Conservation (phyloP, 306 rosid genomes). For the Vicia faba region DNA sequence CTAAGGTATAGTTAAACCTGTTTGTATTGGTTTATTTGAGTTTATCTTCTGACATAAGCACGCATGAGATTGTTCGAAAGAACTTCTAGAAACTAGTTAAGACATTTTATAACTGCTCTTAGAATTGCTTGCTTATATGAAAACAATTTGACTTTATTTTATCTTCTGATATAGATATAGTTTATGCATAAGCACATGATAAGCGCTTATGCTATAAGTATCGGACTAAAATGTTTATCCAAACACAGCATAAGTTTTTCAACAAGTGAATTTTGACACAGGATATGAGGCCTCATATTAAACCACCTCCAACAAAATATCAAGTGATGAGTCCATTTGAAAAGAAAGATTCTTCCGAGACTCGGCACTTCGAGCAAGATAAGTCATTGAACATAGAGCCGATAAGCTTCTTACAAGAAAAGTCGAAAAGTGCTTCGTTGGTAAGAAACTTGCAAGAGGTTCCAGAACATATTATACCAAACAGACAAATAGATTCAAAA, state of each 20-base stretch:
- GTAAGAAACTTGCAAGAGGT: constrained; percentile 10
- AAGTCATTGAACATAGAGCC: constrained; percentile 31
- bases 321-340: constrained; percentile 35
- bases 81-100: background rate
- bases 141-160: background rate
- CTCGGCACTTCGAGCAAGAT: constrained; percentile 29
- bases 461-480: constrained; percentile 11
- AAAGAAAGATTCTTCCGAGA: constrained; percentile 36
- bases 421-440: constrained; percentile 13
- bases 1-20: constrained; percentile 57
- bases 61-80: background rate
- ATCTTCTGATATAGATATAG: background rate
- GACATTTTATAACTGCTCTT: background rate
- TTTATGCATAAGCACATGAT: background rate
- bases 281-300: constrained; percentile 62
- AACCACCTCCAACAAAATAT: constrained; percentile 47
- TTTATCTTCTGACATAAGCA: background rate
- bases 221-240: background rate
- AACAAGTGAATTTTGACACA: constrained; percentile 40
- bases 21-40: background rate
- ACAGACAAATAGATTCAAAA: constrained; percentile 28
- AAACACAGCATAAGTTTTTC: background rate
- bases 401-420: constrained; percentile 24
- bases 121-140: background rate
- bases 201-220: background rate